Conservation (phyloP, 192 early-diverging fungal species). For the Coemansia sp. region DNA sequence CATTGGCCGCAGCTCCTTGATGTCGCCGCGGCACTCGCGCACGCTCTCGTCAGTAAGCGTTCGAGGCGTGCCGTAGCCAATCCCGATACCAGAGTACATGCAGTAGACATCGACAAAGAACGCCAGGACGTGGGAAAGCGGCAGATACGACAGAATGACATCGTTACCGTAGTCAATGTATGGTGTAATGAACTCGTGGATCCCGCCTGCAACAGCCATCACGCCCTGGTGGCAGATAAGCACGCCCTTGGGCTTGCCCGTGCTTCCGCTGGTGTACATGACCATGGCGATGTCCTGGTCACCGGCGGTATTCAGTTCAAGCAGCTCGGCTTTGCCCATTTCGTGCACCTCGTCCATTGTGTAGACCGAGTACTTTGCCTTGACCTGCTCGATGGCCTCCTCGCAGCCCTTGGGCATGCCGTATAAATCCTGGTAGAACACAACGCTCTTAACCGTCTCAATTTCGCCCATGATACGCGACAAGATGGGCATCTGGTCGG, state of each 20-base stretch:
- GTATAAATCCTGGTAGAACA: conserved; percentile 58
- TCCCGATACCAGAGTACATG: conserved; percentile 64
- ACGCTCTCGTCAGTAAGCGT: conserved; percentile 73
- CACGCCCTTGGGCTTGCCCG: conserved; percentile 92
- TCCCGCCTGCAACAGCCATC: conserved; percentile 61
- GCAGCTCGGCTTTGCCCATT: conserved; percentile 64
- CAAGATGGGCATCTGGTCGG: conserved; percentile 56
- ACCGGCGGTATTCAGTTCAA: conserved; percentile 20
- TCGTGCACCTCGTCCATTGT: conserved; percentile 69
- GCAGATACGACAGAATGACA: conserved; percentile 75
- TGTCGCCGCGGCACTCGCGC: conserved; percentile 67
- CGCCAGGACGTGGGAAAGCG: conserved; percentile 87
- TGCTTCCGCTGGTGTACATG: conserved; percentile 89
- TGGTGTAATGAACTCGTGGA: conserved; percentile 38
- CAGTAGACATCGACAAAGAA: conserved; percentile 75
- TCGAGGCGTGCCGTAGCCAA: conserved; percentile 66
- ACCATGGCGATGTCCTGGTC: conserved; percentile 70
- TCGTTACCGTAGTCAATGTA: conserved; percentile 55
- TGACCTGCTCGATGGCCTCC: conserved; percentile 59
- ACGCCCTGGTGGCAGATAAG: conserved; percentile 80
- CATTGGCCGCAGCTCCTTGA: conserved; percentile 68
- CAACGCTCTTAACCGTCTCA: conserved; percentile 59
- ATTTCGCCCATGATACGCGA: conserved; percentile 26
- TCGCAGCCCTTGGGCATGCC: conserved; percentile 54
- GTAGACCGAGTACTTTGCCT: conserved; percentile 49